A percentile compares a stretch with the other conserved stretches of the same genome.
Evolutionary conservation across 148 eudicot species (phyloP).

Genomic region (Camellia lanceoleosa): DNA sequence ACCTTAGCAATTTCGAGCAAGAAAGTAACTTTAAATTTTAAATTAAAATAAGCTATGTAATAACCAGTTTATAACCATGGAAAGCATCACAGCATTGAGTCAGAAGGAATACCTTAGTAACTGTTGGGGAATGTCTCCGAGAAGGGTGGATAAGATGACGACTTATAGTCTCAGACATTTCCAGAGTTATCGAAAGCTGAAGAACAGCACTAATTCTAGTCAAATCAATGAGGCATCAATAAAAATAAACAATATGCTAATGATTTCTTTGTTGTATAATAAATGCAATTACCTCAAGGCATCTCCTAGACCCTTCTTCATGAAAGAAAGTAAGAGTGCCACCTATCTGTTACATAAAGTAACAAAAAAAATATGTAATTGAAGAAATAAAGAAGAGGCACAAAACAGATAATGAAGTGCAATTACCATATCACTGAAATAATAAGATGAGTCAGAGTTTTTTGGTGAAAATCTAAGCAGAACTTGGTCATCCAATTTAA

Average conservation of each 20-base stretch:
- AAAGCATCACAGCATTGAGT: constrained; percentile 5
- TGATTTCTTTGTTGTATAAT: neutral
- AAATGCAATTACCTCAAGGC: constrained; percentile 73
- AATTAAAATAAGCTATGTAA: neutral
- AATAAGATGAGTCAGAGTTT: constrained; percentile 89
- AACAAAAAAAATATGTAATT: constrained; percentile 1
- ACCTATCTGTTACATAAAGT: constrained; percentile 66
- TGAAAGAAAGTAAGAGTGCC: constrained; percentile 95
- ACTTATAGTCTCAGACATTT: constrained; percentile 76
- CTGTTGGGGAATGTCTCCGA: constrained; percentile 84
- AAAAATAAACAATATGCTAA: neutral
- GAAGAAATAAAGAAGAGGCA: constrained; percentile 1
- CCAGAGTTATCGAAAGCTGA: constrained; percentile 89
- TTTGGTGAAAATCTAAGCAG: constrained; percentile 90
- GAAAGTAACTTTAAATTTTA: neutral
- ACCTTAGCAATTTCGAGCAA: neutral
- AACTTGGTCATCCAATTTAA: constrained; percentile 96
- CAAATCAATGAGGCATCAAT: constrained; percentile 7
- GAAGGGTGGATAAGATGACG: constrained; percentile 81
- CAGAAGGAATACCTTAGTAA: constrained; percentile 63
- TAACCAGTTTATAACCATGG: neutral
- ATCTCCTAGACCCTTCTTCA: constrained; percentile 81
- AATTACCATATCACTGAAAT: constrained; percentile 88
- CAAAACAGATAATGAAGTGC: neutral
- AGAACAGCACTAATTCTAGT: constrained; percentile 14